Conservation (phyloP, 306 rosid genomes). For the Hippophae gyantsensis region DNA sequence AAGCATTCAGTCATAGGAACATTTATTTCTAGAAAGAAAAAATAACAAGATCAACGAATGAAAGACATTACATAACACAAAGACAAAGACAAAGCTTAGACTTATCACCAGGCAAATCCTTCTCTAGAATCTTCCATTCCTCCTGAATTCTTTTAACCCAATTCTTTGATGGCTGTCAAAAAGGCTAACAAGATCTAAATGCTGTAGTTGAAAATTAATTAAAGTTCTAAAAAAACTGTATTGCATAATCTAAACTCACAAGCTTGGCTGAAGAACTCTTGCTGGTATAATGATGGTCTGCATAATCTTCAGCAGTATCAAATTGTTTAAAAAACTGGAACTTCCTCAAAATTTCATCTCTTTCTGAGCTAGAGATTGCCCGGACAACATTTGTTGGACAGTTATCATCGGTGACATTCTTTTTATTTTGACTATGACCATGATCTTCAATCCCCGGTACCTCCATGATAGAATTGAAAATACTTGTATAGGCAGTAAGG, state of each 20-base stretch:
- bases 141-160: conserved; percentile 75
- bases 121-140: conserved; percentile 79
- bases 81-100: conserved; percentile 3
- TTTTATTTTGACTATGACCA: conserved; percentile 7
- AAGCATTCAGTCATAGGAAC: too few species aligned
- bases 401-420: conserved; percentile 20
- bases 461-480: conserved; percentile 22
- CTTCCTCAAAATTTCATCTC: conserved; percentile 48
- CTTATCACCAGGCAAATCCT: conserved; percentile 75
- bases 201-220: conserved; percentile 5
- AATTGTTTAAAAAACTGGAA: conserved; percentile 56
- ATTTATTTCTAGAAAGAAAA: too few species aligned
- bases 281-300: conserved; percentile 48
- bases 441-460: conserved; percentile 28
- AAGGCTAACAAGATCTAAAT: neutral
- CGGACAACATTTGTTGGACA: conserved; percentile 21
- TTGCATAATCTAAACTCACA: conserved; percentile 26
- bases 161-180: conserved; percentile 46
- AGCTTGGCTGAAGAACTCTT: conserved; percentile 29
- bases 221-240: conserved; percentile 1
- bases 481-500: conserved; percentile 18
- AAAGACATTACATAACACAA: neutral
- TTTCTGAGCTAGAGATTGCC: conserved; percentile 26
- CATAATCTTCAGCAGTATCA: conserved; percentile 57
- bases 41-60: too few species aligned